Base-by-base conservation (phyloP, 495 filamentous ascomycete genomes). In the Lophium mytilinum region DNA sequence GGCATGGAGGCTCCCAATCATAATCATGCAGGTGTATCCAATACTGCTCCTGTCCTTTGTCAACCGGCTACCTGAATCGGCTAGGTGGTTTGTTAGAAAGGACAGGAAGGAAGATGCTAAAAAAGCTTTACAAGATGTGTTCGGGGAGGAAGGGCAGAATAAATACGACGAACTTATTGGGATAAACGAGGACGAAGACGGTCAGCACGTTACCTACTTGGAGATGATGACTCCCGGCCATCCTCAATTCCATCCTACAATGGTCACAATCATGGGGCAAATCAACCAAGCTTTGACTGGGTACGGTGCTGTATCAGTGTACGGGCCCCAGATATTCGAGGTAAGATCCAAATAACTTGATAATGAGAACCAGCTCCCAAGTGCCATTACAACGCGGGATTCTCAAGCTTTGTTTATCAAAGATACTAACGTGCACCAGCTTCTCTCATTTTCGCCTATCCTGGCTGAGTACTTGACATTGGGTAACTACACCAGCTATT, bases 1-100 rank as follows among this genome's bases (percentile, higher is more conserved):
- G 71, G 75, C 80, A 1, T 85, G 83, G 75, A 71, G 82, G 30
- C 76, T 80, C 36, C 82, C 82, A 12, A 83, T 83, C 34, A 76
- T 83, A n/a, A 68, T 75, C 37, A 82, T 82, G 80, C 78, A 80
- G 56, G 56, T 73, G 0, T 82, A 80, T 60, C 80, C 80, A 0
- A 39, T 80, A 1, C 39, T 75, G 9, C 70, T 82, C 2, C 57
- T 80, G 42, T 64, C 69, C 4, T 65, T 79, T 60, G 73, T 79
- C 30, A 69, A 68, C 36, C 57, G 62, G 1, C 71, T 83, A n/a
- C 79, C 80, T 0, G 80, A 83, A 57, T 74, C 74, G 5, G 78
- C 80, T 8, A 63, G 79, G 1, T 82, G 76, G 76, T 71, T 76
- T 42, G 65, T 82, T 2, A 76, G 71, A 53, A 64, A 77, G 54